A percentile compares a stretch with the other conserved stretches of the same genome.
Evolutionary conservation across 2,329 filamentous ascomycete genomes (phyloP).

Genomic region (Ceratocystis harringtonii): DNA sequence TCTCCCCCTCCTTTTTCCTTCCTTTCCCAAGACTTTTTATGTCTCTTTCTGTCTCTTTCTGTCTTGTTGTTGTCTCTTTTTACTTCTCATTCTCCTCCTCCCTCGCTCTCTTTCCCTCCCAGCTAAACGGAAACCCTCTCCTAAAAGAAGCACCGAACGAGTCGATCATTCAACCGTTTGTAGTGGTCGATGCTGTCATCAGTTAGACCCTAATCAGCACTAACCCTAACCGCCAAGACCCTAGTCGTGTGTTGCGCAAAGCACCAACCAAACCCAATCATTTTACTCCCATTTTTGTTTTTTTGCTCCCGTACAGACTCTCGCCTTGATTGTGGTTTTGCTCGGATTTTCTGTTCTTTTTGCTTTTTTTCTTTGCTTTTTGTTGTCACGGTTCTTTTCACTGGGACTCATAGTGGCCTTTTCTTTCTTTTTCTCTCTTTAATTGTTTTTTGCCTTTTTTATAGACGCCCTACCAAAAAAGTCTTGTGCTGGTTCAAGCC

Average conservation of each 20-base stretch:
- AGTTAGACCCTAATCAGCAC: neutral
- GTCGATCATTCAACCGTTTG: too few relatives aligned
- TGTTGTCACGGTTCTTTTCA: neutral
- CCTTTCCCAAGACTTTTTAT: neutral
- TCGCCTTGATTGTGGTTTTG: neutral
- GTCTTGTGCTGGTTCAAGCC: neutral
- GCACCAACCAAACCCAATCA: too few relatives aligned
- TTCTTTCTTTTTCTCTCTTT: neutral
- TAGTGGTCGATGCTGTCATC: neutral
- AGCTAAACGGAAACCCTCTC: too few relatives aligned
- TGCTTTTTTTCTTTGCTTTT: neutral
- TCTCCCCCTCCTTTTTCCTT: neutral
- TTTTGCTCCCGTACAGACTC: neutral
- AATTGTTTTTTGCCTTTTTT: neutral
- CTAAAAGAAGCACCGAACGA: too few relatives aligned
- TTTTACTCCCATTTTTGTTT: neutral
- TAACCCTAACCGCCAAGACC: too few relatives aligned
- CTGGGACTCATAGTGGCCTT: too few relatives aligned
- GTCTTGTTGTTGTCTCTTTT: neutral
- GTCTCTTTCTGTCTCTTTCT: neutral
- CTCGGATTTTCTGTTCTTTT: neutral
- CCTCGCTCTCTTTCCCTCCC: too few relatives aligned
- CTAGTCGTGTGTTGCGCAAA: too few relatives aligned
- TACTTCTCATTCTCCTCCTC: neutral
- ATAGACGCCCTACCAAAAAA: neutral